Base-by-base conservation (phyloP, 257 asterid genomes). In the Penstemon barbatus region DNA sequence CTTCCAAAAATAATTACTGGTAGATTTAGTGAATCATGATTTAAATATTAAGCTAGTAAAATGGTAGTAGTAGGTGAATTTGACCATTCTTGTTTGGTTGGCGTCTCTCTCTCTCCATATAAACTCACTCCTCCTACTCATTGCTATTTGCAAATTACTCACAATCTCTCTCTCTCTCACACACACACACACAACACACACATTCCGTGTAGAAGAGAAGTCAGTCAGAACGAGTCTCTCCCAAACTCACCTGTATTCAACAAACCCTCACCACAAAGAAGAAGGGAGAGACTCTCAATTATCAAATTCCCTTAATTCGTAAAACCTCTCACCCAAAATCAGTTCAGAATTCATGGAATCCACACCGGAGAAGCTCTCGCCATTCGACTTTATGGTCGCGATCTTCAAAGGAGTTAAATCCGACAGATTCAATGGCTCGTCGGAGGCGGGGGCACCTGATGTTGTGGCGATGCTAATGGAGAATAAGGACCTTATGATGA, bases 321-420 rank as follows among this genome's bases (percentile, higher is more conserved):
- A 25, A 25, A 25, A 25, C 33, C 33, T 25, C 46, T 40, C 18
- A 68, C 44, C 12, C 37, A 11, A 51, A 61, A 54, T 13, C 54
- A 18, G 18, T 65, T 72, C 46, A n/a, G 6, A 1, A 6, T 5
- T 53, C 50, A 84, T 84, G 94, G 90, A 91, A 18, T 76, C 94
- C 43, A 75, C 87, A 59, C 19, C 92, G 2, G 92, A 83, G 76
- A 91, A 88, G 83, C 73, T 89, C 7, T 89, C 97, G 4, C 84
- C 97, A 0, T 82, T 94, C 53, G 97, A 94, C 77, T 87, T 94
- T 72, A 86, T 94, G 96, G 40, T 89, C 3, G 92, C 90, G 71
- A 83, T 93, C 77, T 65, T 88, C 15, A 93, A 78, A 49, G 94
- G 95, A 68, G 88, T 78, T 15, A 87, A 75, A 15, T 71, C 86